Percentiles rank a stretch among this genome's conserved stretches.
phyloP scores from a whole-genome alignment of 2,329 filamentous ascomycete genomes.

The Xylariales sp. region DNA sequence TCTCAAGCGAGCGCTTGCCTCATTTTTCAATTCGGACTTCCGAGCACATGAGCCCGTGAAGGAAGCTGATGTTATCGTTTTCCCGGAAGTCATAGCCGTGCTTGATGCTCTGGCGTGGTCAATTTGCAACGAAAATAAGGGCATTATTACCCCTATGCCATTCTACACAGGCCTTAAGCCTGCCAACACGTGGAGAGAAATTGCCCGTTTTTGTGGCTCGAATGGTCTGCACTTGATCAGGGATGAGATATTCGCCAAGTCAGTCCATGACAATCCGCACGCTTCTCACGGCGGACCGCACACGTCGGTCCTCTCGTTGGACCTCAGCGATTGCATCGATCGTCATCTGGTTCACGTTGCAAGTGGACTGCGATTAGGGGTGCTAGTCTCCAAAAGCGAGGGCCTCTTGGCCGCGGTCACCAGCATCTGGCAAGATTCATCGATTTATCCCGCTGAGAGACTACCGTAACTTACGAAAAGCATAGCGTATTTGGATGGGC shows the following conservation, averaged over 20 bases:
- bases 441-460: no score
- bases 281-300: no score
- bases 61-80: background rate
- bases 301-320: background rate
- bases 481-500: background rate
- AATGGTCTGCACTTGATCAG: background rate
- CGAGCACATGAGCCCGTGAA: background rate
- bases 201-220: background rate
- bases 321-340: background rate
- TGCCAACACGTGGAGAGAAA: slow-evolving; percentile 3
- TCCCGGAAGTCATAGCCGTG: background rate
- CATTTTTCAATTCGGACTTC: slow-evolving; percentile 5
- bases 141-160: background rate
- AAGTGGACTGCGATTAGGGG: background rate
- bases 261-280: slow-evolving; percentile 3
- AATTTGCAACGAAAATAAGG: slow-evolving; percentile 2
- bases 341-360: background rate
- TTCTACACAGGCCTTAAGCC: no score
- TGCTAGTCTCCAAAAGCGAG: background rate
- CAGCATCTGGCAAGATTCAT: background rate
- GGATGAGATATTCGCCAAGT: slow-evolving; percentile 11
- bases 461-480: no score
- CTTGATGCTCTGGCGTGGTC: slow-evolving; percentile 9
- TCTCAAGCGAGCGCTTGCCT: background rate
- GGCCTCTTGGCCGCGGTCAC: background rate